These are phyloP conservation scores for Waltiozyma sp. DNA, from an alignment of 1,139 yeast species.

Conservation along the genomic window DNA sequence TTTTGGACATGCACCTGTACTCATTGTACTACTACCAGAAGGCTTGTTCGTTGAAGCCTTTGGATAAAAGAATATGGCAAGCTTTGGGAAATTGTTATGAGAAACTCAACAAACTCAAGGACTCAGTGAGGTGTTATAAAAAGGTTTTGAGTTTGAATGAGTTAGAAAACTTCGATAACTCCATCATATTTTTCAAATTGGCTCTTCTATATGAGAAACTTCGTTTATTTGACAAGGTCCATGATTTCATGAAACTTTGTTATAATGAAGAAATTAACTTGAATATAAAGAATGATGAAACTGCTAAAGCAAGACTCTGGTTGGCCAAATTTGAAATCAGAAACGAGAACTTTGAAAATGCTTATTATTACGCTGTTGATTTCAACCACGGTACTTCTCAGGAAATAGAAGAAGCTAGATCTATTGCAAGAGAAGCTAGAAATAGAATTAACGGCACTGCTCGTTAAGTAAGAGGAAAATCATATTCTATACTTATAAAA, in stretches of 20 bases:
- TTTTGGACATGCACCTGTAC: slow-evolving; percentile 87
- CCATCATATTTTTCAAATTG: slow-evolving; percentile 49
- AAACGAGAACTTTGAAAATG: slow-evolving; percentile 48
- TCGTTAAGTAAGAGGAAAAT: neutral
- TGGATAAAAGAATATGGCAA: slow-evolving; percentile 93
- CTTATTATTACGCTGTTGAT: slow-evolving; percentile 65
- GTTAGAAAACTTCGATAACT: slow-evolving; percentile 23
- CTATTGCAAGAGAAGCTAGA: slow-evolving; percentile 56
- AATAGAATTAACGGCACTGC: slow-evolving; percentile 8
- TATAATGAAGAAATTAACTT: slow-evolving; percentile 55
- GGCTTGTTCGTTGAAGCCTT: slow-evolving; percentile 80
- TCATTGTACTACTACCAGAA: slow-evolving; percentile 87
- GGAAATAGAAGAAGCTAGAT: slow-evolving; percentile 82
- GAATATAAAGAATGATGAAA: slow-evolving; percentile 60
- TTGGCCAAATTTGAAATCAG: slow-evolving; percentile 61
- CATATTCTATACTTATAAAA: neutral
- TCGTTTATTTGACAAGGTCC: slow-evolving; percentile 42
- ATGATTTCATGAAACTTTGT: slow-evolving; percentile 61
- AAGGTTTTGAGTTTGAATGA: slow-evolving; percentile 37
- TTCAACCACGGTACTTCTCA: slow-evolving; percentile 70
- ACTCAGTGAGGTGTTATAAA: slow-evolving; percentile 34
- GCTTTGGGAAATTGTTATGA: slow-evolving; percentile 90
- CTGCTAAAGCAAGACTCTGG: slow-evolving; percentile 81
- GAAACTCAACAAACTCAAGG: slow-evolving; percentile 46
- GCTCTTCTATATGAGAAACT: slow-evolving; percentile 58